phyloP scores from a whole-genome alignment of 2,329 filamentous ascomycete species.

The Sclerotinia spermophila region DNA sequence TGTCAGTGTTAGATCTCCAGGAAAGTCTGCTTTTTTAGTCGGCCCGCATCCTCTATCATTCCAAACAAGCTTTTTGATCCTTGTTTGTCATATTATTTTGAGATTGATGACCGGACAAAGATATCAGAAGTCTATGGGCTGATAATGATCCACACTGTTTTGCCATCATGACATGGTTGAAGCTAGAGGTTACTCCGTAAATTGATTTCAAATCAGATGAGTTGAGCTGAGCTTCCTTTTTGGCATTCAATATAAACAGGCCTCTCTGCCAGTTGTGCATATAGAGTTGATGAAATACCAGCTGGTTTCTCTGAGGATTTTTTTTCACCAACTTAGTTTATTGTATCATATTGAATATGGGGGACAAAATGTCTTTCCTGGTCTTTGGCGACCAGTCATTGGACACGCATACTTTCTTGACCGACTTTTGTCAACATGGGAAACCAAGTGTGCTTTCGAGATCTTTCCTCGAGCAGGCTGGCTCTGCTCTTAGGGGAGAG shows the following conservation, averaged over 20 bases:
- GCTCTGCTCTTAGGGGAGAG: slow-evolving; percentile 57
- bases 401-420: slow-evolving; percentile 61
- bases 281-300: slow-evolving; percentile 18
- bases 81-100: slow-evolving; percentile 14
- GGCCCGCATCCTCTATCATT: slow-evolving; percentile 13
- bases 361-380: slow-evolving; percentile 48
- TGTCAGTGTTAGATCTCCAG: neutral
- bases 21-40: slow-evolving; percentile 5
- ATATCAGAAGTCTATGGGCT: slow-evolving; percentile 14
- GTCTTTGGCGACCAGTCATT: slow-evolving; percentile 71
- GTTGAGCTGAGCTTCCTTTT: slow-evolving; percentile 7
- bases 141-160: slow-evolving; percentile 13
- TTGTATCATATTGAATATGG: slow-evolving; percentile 23
- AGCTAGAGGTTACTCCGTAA: slow-evolving; percentile 18
- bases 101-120: slow-evolving; percentile 20
- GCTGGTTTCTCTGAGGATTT: neutral
- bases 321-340: slow-evolving; percentile 12
- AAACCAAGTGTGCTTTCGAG: slow-evolving; percentile 51
- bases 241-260: slow-evolving; percentile 9
- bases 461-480: slow-evolving; percentile 58
- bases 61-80: slow-evolving; percentile 17
- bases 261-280: slow-evolving; percentile 2
- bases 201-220: slow-evolving; percentile 17
- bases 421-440: slow-evolving; percentile 48
- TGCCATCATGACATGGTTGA: slow-evolving; percentile 17